Percentiles rank a stretch among this genome's conserved stretches.
phyloP scores from a whole-genome alignment of 2,329 filamentous ascomycete genomes.

The Fusarium cicatricum region DNA sequence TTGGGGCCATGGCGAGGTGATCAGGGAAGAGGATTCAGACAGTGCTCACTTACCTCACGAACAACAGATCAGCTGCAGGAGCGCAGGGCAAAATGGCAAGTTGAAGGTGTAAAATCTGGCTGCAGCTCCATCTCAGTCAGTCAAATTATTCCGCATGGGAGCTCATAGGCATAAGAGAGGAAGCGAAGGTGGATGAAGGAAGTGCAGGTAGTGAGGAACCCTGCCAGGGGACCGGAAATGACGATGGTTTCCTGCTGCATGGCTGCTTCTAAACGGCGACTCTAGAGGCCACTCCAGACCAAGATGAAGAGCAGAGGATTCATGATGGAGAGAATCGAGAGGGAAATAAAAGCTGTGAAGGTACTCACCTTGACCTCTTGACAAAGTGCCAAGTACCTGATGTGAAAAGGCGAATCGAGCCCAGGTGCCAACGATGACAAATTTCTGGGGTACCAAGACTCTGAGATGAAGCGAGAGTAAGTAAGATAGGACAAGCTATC shows the following conservation, averaged over 20 bases:
- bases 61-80: constrained; percentile 45
- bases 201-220: neutral
- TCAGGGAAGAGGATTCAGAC: neutral
- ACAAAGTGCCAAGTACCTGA: constrained; percentile 42
- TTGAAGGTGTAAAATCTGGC: constrained; percentile 43
- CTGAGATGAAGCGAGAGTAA: constrained; percentile 65
- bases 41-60: constrained; percentile 41
- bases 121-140: neutral
- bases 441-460: constrained; percentile 60
- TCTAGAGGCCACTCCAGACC: neutral
- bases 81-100: constrained; percentile 44
- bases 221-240: too few relatives aligned
- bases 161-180: neutral
- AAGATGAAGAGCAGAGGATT: neutral
- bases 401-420: constrained; percentile 40
- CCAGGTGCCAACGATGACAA: constrained; percentile 47
- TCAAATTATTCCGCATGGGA: neutral
- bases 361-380: constrained; percentile 41
- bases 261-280: too few relatives aligned
- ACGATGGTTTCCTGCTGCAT: too few relatives aligned
- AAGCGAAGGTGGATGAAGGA: neutral
- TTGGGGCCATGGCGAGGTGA: neutral
- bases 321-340: neutral
- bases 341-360: neutral
- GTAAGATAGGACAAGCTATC: constrained; percentile 68